Evolutionary conservation across 768 basidiomycete species (phyloP).

Genomic region (Leucogyrophana mollusca): DNA sequence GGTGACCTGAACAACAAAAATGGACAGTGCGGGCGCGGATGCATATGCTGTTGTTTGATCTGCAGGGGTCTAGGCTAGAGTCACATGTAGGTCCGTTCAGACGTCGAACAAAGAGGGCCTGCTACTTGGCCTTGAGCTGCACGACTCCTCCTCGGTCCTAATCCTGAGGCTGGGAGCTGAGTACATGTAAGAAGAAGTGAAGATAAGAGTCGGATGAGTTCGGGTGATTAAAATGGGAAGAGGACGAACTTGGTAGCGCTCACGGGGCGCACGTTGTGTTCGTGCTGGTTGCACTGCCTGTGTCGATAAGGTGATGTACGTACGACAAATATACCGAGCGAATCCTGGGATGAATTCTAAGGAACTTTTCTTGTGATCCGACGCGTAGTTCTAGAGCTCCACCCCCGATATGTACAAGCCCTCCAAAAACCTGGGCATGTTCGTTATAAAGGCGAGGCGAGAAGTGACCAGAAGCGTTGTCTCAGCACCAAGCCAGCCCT

Average conservation of each 20-base stretch:
- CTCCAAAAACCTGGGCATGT: slow-evolving; percentile 16
- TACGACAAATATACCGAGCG: slow-evolving; percentile 19
- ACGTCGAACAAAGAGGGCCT: too few species aligned
- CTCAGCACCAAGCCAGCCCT: slow-evolving; percentile 8
- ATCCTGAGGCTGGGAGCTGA: not conserved
- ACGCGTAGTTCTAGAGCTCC: slow-evolving; percentile 9
- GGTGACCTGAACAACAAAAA: too few species aligned
- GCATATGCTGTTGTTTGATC: too few species aligned
- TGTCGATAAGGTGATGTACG: slow-evolving; percentile 11
- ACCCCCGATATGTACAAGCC: slow-evolving; percentile 29
- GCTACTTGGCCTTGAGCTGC: too few species aligned
- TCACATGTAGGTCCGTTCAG: too few species aligned
- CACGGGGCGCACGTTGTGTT: not conserved
- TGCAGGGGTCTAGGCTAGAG: too few species aligned
- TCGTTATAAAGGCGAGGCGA: slow-evolving; percentile 30
- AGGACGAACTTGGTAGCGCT: slow-evolving; percentile 10
- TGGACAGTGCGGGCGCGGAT: too few species aligned
- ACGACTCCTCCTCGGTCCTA: not conserved
- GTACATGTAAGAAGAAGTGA: slow-evolving; percentile 1
- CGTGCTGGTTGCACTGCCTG: slow-evolving; percentile 9
- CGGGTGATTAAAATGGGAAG: slow-evolving; percentile 12
- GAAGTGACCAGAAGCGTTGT: slow-evolving; percentile 8
- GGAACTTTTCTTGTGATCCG: slow-evolving; percentile 5
- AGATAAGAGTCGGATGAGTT: slow-evolving; percentile 17
- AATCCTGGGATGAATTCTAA: slow-evolving; percentile 14